These are phyloP conservation scores for Blumeriella jaapii DNA, from an alignment of 2,329 filamentous ascomycete genomes.

Conservation along the genomic window DNA sequence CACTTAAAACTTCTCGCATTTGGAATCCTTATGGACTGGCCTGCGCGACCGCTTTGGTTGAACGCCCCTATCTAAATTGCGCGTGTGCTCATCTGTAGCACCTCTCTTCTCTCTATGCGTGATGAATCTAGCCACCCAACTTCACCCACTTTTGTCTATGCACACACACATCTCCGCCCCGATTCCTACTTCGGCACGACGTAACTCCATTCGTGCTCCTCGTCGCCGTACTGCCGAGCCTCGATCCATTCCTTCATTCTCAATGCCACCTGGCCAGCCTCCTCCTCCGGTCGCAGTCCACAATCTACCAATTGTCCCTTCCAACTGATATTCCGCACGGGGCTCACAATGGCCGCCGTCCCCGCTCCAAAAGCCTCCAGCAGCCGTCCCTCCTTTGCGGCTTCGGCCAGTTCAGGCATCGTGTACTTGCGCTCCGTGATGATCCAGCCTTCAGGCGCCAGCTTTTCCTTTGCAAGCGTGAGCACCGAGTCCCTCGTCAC, in stretches of 20 bases:
- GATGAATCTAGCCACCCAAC: background rate
- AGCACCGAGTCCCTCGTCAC: slow-evolving; percentile 89
- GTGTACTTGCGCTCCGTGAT: slow-evolving; percentile 83
- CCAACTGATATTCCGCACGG: slow-evolving; percentile 83
- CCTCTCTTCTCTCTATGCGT: background rate
- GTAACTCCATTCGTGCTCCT: slow-evolving; percentile 84
- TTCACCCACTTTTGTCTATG: slow-evolving; percentile 1
- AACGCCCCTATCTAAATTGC: too few relatives aligned
- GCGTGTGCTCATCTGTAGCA: too few relatives aligned
- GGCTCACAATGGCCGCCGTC: slow-evolving; percentile 88
- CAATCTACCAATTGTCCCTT: slow-evolving; percentile 71
- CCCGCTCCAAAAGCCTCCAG: slow-evolving; percentile 90
- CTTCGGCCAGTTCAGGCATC: slow-evolving; percentile 76
- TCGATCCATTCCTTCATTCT: slow-evolving; percentile 97
- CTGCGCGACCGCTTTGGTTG: too few relatives aligned
- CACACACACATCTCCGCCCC: background rate
- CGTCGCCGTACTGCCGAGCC: slow-evolving; percentile 87
- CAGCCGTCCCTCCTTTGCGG: slow-evolving; percentile 71
- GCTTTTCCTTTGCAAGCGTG: slow-evolving; percentile 69
- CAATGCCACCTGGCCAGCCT: slow-evolving; percentile 76
- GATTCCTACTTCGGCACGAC: slow-evolving; percentile 19
- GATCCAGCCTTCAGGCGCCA: slow-evolving; percentile 78
- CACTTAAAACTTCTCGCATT: too few relatives aligned
- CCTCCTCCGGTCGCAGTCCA: slow-evolving; percentile 66
- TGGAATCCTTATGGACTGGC: too few relatives aligned